Conservation (phyloP, 2,329 filamentous ascomycete genomes). For the Fusarium sulawesiense region DNA sequence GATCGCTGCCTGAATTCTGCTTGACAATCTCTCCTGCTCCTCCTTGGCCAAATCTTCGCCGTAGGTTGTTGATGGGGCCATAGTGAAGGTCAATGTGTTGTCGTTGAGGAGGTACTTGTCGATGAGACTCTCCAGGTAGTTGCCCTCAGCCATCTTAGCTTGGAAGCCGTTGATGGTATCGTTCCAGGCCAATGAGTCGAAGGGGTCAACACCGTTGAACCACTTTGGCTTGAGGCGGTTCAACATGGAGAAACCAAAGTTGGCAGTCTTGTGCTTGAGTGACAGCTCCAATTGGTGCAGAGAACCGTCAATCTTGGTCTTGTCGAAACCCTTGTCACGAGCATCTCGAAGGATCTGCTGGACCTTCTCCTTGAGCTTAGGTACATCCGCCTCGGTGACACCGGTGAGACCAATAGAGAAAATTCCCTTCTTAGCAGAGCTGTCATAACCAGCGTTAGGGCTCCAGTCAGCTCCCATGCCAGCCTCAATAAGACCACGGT, state of each 20-base stretch:
- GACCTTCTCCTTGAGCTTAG: constrained; percentile 79
- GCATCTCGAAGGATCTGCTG: constrained; percentile 77
- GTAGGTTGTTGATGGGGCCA: constrained; percentile 85
- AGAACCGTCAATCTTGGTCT: constrained; percentile 91
- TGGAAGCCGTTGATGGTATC: constrained; percentile 88
- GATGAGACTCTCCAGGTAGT: constrained; percentile 85
- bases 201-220: constrained; percentile 96
- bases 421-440: constrained; percentile 78
- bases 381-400: constrained; percentile 83
- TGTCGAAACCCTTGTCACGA: constrained; percentile 82
- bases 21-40: constrained; percentile 78
- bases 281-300: constrained; percentile 94
- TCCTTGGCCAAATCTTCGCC: constrained; percentile 79
- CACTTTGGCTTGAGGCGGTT: constrained; percentile 90
- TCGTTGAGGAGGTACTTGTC: constrained; percentile 93
- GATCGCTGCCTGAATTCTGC: constrained; percentile 78
- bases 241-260: constrained; percentile 91
- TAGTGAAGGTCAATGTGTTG: constrained; percentile 90
- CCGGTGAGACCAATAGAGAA: constrained; percentile 93
- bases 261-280: constrained; percentile 95
- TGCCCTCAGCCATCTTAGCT: constrained; percentile 75
- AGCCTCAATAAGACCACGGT: constrained; percentile 87
- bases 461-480: constrained; percentile 94
- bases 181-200: constrained; percentile 92
- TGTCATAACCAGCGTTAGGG: constrained; percentile 92